Conservation (phyloP, 495 filamentous ascomycete species). For the Xylaria nigripes region DNA sequence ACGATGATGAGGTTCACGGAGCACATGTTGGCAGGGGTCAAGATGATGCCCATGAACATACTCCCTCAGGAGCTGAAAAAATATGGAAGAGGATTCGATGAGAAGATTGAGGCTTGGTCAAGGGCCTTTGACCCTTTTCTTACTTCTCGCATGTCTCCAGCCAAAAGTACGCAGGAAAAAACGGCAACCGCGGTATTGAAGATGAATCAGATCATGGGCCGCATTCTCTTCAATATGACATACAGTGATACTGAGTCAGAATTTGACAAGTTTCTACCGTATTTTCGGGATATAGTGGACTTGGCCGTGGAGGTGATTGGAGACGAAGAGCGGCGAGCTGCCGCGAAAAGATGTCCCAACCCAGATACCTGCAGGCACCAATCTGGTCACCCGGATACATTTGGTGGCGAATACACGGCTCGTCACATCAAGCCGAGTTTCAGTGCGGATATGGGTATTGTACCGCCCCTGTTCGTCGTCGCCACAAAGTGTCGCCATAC, state of each 20-base stretch:
- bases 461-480: slow-evolving; percentile 47
- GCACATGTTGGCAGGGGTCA: slow-evolving; percentile 38
- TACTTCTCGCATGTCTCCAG: slow-evolving; percentile 36
- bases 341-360: slow-evolving; percentile 37
- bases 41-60: slow-evolving; percentile 39
- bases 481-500: slow-evolving; percentile 54
- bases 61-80: slow-evolving; percentile 38
- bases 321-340: slow-evolving; percentile 40
- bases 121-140: slow-evolving; percentile 45
- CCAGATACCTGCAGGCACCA: slow-evolving; percentile 34
- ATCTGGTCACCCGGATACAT: slow-evolving; percentile 29
- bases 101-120: slow-evolving; percentile 44
- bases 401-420: slow-evolving; percentile 36
- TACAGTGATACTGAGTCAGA: slow-evolving; percentile 41
- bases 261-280: slow-evolving; percentile 35
- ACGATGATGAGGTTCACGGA: slow-evolving; percentile 47
- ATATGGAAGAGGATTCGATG: slow-evolving; percentile 34
- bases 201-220: slow-evolving; percentile 46
- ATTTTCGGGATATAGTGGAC: slow-evolving; percentile 37
- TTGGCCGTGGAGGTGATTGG: slow-evolving; percentile 41
- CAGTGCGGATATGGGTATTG: slow-evolving; percentile 47
- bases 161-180: slow-evolving; percentile 44
- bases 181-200: slow-evolving; percentile 47
- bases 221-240: slow-evolving; percentile 46
- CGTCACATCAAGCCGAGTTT: slow-evolving; percentile 45